Conservation (phyloP, 2,329 filamentous ascomycete species). For the Tolypocladium nubicola region DNA sequence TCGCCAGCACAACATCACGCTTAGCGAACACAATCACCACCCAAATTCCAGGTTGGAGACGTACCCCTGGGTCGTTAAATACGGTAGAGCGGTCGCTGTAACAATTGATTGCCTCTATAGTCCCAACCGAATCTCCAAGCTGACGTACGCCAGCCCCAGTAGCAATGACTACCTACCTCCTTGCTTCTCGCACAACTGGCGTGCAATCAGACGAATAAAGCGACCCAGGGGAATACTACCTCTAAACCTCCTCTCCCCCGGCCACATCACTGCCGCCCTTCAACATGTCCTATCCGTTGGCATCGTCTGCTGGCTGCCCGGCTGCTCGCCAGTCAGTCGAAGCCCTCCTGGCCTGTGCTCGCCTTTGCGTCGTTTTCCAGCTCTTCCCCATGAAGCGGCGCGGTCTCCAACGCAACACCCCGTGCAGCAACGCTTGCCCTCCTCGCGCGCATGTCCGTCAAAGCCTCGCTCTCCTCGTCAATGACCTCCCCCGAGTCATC, state of each 20-base stretch:
- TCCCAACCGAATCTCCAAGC: background rate
- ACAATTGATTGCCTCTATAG: background rate
- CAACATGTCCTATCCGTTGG: background rate
- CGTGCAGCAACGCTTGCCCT: conserved; percentile 44
- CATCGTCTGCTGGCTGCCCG: background rate
- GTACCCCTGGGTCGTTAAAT: background rate
- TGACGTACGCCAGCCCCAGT: background rate
- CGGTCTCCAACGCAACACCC: conserved; percentile 36
- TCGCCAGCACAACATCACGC: background rate
- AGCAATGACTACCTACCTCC: no score
- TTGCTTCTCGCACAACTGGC: background rate
- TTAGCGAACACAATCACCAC: background rate
- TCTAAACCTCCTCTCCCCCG: background rate
- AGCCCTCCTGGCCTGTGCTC: conserved; percentile 24
- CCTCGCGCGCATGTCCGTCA: conserved; percentile 38
- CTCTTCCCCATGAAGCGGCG: conserved; percentile 29
- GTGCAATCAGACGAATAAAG: background rate
- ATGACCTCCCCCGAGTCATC: conserved; percentile 33
- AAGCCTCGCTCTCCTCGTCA: conserved; percentile 45
- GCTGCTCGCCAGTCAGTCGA: conserved; percentile 24
- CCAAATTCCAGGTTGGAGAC: background rate
- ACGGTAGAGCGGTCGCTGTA: background rate
- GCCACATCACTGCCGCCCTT: background rate
- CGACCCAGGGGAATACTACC: background rate
- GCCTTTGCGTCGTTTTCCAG: conserved; percentile 10